Evolutionary conservation across 2,329 filamentous ascomycete genomes (phyloP), one percentile per base, ranked within the genome.

Genomic region (Lachnellula subtilissima): DNA sequence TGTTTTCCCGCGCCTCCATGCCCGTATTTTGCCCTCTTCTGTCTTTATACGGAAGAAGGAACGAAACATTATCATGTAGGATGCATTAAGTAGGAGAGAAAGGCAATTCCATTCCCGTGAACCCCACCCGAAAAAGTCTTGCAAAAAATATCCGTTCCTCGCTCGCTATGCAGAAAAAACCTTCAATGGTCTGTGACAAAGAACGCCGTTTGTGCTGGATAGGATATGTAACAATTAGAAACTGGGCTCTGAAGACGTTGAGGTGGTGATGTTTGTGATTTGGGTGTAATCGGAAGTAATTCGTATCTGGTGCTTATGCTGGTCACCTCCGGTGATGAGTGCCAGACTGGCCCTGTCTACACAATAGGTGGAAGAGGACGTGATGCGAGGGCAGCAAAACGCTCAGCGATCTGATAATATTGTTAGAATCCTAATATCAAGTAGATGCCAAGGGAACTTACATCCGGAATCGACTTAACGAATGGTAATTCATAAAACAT

Each of bases 401-500:
- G 65, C 37, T 69, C 67, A 42, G 51, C 63, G 48, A 70, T 61
- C 68, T 70, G 37, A 28, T 46, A 7, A 49, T 47, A 35, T 28
- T 48, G 50, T 67, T 60, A 65, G 61, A 19, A 52, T 50, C 43
- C 19, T 25, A 17, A 15, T 11, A 17, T 9, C 6, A 48, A 17
- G 15, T 23, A 46, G 4, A 35, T 8, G 35, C 25, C 2, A 25
- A 19, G 9, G 23, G 32, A 50, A 54, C 75, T 72, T 78, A 95
- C 91, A 78, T 97, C 91, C 62, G 91, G 91, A 64, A 87, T 84
- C 63, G 87, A 83, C 77, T 96, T 95, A 74, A 97, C 89, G 67
- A 96, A 97, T 25, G 90, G 89, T 63, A 96, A 79, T 50, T 94
- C 89, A 77, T 95, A 97, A 78, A 99, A 96, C 68, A 85, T 85